phyloP scores from a whole-genome alignment of 1,139 yeast genomes.

The Kodamaea sp. region DNA sequence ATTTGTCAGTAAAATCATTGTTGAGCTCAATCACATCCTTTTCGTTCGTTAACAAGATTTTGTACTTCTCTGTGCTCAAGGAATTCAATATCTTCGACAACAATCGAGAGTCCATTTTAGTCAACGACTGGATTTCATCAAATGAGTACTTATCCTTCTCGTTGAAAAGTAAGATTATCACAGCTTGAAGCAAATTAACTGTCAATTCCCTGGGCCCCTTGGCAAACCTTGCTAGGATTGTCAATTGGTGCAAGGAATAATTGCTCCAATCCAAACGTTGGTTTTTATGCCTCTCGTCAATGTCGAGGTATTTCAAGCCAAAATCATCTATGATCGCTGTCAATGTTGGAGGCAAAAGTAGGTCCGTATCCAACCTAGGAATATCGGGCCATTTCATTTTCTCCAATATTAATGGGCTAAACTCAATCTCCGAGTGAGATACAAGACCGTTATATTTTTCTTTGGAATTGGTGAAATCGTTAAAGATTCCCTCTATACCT shows the following conservation, averaged over 20 bases:
- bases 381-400: constrained; percentile 45
- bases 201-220: constrained; percentile 35
- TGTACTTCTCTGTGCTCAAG: constrained; percentile 31
- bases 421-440: constrained; percentile 20
- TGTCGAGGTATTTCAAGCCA: constrained; percentile 11
- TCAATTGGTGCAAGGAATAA: constrained; percentile 35
- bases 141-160: constrained; percentile 19
- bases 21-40: constrained; percentile 24
- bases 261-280: constrained; percentile 25
- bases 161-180: constrained; percentile 33
- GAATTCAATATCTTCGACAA: constrained; percentile 31
- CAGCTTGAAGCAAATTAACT: constrained; percentile 42
- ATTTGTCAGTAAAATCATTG: constrained; percentile 28
- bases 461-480: constrained; percentile 29
- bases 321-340: constrained; percentile 13
- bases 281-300: constrained; percentile 15
- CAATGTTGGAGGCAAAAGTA: constrained; percentile 12
- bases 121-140: constrained; percentile 20
- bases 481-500: constrained; percentile 35
- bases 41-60: constrained; percentile 19
- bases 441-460: constrained; percentile 17
- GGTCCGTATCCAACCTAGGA: constrained; percentile 27
- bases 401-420: constrained; percentile 36
- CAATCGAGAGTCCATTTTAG: constrained; percentile 30
- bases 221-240: constrained; percentile 28